Percentiles rank a stretch among this genome's conserved stretches.
These are phyloP conservation scores for Globisporangium mamillatum DNA, from an alignment of 352 stramenopile genomes.

Conservation along the genomic window DNA sequence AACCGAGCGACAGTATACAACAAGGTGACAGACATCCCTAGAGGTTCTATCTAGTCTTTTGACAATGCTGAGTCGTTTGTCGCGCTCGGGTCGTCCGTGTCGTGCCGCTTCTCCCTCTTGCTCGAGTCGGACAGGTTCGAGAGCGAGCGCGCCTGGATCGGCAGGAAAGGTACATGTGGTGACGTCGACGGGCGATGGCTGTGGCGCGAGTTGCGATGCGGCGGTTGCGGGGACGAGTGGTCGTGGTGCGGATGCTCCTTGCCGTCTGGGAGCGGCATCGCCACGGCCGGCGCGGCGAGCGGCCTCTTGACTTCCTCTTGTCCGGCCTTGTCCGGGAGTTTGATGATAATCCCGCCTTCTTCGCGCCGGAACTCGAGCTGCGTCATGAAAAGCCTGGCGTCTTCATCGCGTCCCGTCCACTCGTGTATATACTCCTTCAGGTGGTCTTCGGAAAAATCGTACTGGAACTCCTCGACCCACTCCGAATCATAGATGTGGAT, in stretches of 20 bases:
- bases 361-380: constrained; percentile 62
- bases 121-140: constrained; percentile 5
- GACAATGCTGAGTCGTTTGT: not conserved
- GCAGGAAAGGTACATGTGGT: not conserved
- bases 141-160: not conserved
- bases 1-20: not conserved
- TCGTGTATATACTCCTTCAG: constrained; percentile 48
- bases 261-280: not conserved
- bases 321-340: constrained; percentile 45
- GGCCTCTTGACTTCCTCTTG: not conserved
- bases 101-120: not conserved
- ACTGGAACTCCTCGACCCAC: constrained; percentile 73
- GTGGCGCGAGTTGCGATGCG: constrained; percentile 12
- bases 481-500: constrained; percentile 75
- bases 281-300: not conserved
- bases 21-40: not conserved
- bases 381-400: constrained; percentile 41
- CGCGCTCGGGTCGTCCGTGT: not conserved
- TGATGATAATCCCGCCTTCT: constrained; percentile 65
- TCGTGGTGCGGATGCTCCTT: constrained; percentile 12
- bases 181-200: constrained; percentile 9
- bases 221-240: not conserved
- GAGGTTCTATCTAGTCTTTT: not conserved
- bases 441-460: constrained; percentile 68
- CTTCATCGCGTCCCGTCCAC: constrained; percentile 32